Evolutionary conservation across 2,329 filamentous ascomycete species (phyloP).

Genomic region (Exophiala xenobiotica): DNA sequence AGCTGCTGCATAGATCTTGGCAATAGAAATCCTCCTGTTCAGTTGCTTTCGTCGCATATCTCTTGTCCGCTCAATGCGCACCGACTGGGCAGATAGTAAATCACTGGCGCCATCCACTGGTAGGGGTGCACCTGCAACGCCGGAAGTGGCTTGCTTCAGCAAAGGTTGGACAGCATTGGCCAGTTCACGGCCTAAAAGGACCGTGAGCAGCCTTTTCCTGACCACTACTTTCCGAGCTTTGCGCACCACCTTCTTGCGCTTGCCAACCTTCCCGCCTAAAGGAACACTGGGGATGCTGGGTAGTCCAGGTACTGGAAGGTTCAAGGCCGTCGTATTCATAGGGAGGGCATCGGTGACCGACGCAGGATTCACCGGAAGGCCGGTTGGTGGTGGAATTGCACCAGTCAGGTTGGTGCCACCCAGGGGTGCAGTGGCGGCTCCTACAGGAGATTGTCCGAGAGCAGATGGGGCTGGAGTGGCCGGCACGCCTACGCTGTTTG

Average conservation of each 20-base stretch:
- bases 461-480: slow-evolving; percentile 7
- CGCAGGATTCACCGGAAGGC: slow-evolving; percentile 1
- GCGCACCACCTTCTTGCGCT: slow-evolving; percentile 12
- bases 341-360: slow-evolving; percentile 2
- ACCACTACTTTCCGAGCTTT: slow-evolving; percentile 18
- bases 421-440: not conserved
- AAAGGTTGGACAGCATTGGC: slow-evolving; percentile 19
- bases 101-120: slow-evolving; percentile 18
- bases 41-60: slow-evolving; percentile 7
- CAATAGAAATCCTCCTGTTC: slow-evolving; percentile 10
- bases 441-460: slow-evolving; percentile 3
- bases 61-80: slow-evolving; percentile 10
- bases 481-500: slow-evolving; percentile 1
- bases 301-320: not conserved
- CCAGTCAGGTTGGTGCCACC: not conserved
- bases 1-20: slow-evolving; percentile 15
- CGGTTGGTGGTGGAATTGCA: not conserved
- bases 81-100: not conserved
- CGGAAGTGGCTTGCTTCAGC: slow-evolving; percentile 9
- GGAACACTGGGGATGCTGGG: not conserved
- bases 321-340: not conserved
- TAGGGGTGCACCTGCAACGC: not conserved
- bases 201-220: slow-evolving; percentile 17
- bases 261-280: slow-evolving; percentile 8
- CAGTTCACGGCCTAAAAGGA: slow-evolving; percentile 24